Base-by-base conservation (phyloP, 345 rosid genomes). In the Corchorus capsularis region DNA sequence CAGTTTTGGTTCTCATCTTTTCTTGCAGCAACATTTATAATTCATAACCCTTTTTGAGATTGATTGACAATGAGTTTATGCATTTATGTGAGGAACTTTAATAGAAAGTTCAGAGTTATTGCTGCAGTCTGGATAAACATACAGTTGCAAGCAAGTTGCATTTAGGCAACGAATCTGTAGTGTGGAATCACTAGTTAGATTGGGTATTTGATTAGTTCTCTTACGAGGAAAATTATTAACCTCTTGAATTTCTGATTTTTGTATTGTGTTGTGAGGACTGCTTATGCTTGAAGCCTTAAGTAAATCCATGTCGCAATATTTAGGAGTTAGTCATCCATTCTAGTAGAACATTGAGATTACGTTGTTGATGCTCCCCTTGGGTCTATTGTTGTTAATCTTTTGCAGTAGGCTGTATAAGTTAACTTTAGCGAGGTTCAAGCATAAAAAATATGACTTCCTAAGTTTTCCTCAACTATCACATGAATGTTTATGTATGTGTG, bases 141-240 rank as follows among this genome's bases (percentile, higher is more conserved):
- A 72, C 60, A 49, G 27, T 62, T 13, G 16, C 56, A 45, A n/a
- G n/a, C n/a, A 11, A 35, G 22, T 47, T 74, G 47, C 69, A 49
- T 47, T 15, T 47, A 47, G 67, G 37, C 76, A 43, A 59, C 22
- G 5, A 50, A 73, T 73, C 32, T 61, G 16, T 32, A 50, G 49
- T 52, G 39, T 11, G 49, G 20, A 49, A 63, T 16, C 8, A 74
- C 35, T 43, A 56, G 63, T 22, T 39, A 45, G 32, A 57, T 16
- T 10, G 20, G 68, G 43, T 73, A 0, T 60, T 60, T 46, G 43
- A 11, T 61, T 6, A 16, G 64, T 14, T 22, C 13, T 52, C 62
- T 49, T 32, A 9, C 60, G 52, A 5, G 55, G 27, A 27, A n/a
- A n/a, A n/a, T n/a, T n/a, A n/a, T n/a, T n/a, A n/a, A n/a, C 27